Evolutionary conservation across 2,329 filamentous ascomycete genomes (phyloP), one percentile per base, ranked within the genome.

Genomic region (Colletotrichum tofieldiae): DNA sequence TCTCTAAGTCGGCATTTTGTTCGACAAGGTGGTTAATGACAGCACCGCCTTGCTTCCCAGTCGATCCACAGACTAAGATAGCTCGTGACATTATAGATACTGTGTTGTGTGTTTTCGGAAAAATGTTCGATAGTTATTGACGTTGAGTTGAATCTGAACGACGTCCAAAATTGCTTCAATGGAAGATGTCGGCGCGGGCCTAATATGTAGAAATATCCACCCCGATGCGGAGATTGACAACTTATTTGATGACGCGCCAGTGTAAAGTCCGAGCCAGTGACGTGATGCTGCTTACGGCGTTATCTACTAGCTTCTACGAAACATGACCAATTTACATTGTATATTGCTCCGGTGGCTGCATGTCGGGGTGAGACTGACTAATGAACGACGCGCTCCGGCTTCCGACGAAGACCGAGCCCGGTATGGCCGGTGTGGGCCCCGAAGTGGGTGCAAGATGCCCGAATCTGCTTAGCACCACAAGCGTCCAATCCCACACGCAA

Each of bases 1-100:
- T 88, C 16, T 86, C 83, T 71, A 86, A 85, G 75, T 79, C 73
- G 58, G 79, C 75, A n/a, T 81, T 76, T 5, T 77, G 70, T 29
- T 76, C 75, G 26, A 82, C 49, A 9, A 83, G 75, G 14, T 75
- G 75, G 35, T 75, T 76, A 51, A 83, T 78, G 29, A 82, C 77
- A 37, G 81, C 79, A 26, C 82, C 78, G 37, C 82, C 82, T 63
- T 83, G 81, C 51, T 82, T 82, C 67, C 82, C 82, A 2, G 82
- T 83, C 35, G 82, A 81, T 20, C 82, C 82, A 2, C 76, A 78
- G 37, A 83, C 75, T 20, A 83, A 76, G 29, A 82, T 71, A 59
- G 80, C 72, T 23, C 77, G 77, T 16, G 77, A 72, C 77, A 79
- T 79, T 18, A 8, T 66, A 3, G 5, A 47, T 20, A 12, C 11